Evolutionary conservation across 495 filamentous ascomycete genomes (phyloP), one percentile per base, ranked within the genome.

Genomic region (Lophiostoma macrostomum): DNA sequence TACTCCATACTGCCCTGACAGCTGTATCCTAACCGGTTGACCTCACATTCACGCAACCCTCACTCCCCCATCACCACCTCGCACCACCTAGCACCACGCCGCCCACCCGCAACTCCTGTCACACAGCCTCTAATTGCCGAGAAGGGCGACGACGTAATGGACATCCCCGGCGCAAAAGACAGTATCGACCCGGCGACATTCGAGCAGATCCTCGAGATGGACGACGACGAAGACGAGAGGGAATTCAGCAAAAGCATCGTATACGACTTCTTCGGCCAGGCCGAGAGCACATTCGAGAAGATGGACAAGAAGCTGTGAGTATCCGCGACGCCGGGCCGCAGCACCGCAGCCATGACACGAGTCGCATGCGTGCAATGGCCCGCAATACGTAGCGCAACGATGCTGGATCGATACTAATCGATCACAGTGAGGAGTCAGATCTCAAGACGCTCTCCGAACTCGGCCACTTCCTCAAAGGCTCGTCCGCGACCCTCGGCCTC

Each of bases 391-490:
- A 4, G 24, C 7, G 43, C 29, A 7, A n/a, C 14, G 29, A 7
- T 7, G 29, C 29, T 32, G 29, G 7, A 32, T 32, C 29, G 7
- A 32, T 32, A 32, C 29, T 7, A 7, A 32, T n/a, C 7, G 7
- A n/a, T n/a, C 7, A 42, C 46, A 96, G 91, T 29, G 65, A 77
- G 55, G 61, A 75, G 10, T 72, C 74, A 53, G 76, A 95, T 52
- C 82, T 96, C 30, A 67, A 68, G 3, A 72, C 81, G 48, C 82
- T 98, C 13, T 96, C 91, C 14, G 75, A 74, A 13, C 81, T 95
- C 22, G 93, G 93, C 20, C 93, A 98, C 71, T 98, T 96, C 74
- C 75, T 98, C 46, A 98, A 98, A 71, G 93, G 93, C 31, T 96
- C 91, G n/a, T 96, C 91, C 8, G 93, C 93, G 16, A 97, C 94